Evolutionary conservation across 2,329 filamentous ascomycete species (phyloP), one percentile per base, ranked within the genome.

Genomic region (Sarocladiaceae sp.): DNA sequence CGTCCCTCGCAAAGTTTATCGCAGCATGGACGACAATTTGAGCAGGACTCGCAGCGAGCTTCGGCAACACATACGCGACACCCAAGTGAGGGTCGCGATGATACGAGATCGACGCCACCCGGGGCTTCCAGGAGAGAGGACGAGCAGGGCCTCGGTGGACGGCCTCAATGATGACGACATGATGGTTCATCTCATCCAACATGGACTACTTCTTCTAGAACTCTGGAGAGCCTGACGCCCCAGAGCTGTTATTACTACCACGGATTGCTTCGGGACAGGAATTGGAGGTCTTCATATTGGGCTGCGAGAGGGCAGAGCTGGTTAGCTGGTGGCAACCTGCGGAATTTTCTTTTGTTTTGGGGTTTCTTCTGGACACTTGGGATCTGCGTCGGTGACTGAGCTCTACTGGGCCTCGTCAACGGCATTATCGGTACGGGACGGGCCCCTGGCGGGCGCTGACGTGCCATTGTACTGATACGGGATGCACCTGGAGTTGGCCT

Each of bases 111-210:
- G 18, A 48, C 44, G 20, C 26, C 44, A 26, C 26, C 44, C 17
- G 15, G n/a, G 20, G 17, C 26, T 10, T 48, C 44, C 3, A 48
- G 44, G 28, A 33, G 44, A 22, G 28, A 48, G 3, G 44, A 33
- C 13, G 44, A 48, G 17, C 28, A 29, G 10, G 26, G 44, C 13
- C 44, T 20, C 13, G n/a, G 25, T 22, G 44, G 28, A 48, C 28
- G 44, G 22, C 28, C 26, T 48, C 26, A 29, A 48, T 33, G n/a
- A 48, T 48, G 44, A 44, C 40, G 40, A 48, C 10, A 48, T 48
- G 26, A 48, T 18, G 12, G 26, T 33, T 48, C 26, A 8, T 20
- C 33, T 33, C 33, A 17, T 33, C 28, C 22, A 31, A 33, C n/a
- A 6, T 31, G 12, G 25, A 4, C n/a, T 31, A 20, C 26, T 33